Conservation (phyloP, 257 asterid genomes). For the Eucommia ulmoides region DNA sequence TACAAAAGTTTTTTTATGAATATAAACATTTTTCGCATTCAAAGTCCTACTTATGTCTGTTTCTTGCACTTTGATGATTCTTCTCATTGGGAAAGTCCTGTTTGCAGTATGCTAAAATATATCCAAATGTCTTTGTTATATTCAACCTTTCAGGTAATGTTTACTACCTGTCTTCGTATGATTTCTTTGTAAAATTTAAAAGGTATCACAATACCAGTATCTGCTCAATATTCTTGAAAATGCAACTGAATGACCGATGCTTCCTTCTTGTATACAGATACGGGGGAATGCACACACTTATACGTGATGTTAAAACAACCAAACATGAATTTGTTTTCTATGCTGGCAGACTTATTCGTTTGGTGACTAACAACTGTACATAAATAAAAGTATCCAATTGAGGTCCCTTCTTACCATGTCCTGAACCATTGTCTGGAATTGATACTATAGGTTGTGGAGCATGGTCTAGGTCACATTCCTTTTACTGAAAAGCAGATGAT, state of each 20-base stretch:
- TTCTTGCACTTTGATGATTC: no score
- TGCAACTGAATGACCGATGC: neutral
- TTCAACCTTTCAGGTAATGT: constrained; percentile 79
- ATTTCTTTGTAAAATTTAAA: no score
- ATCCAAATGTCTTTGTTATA: constrained; percentile 67
- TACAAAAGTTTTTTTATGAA: no score
- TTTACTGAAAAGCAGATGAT: constrained; percentile 78
- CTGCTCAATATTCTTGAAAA: neutral
- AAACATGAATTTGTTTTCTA: constrained; percentile 86
- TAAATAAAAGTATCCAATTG: constrained; percentile 5
- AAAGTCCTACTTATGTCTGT: no score
- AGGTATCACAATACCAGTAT: neutral
- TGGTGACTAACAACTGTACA: constrained; percentile 33
- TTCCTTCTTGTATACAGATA: constrained; percentile 29
- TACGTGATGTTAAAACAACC: constrained; percentile 67
- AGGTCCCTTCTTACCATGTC: constrained; percentile 4
- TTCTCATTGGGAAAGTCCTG: constrained; percentile 7
- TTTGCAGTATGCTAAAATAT: constrained; percentile 84
- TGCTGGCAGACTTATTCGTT: constrained; percentile 85
- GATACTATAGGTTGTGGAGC: constrained; percentile 66
- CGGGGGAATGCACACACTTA: constrained; percentile 96
- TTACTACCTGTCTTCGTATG: no score
- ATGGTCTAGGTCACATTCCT: constrained; percentile 96
- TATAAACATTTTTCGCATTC: no score
- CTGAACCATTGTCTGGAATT: constrained; percentile 3